Evolutionary conservation across 306 rosid genomes (phyloP).

Genomic region (Cicer chorassanicum): DNA sequence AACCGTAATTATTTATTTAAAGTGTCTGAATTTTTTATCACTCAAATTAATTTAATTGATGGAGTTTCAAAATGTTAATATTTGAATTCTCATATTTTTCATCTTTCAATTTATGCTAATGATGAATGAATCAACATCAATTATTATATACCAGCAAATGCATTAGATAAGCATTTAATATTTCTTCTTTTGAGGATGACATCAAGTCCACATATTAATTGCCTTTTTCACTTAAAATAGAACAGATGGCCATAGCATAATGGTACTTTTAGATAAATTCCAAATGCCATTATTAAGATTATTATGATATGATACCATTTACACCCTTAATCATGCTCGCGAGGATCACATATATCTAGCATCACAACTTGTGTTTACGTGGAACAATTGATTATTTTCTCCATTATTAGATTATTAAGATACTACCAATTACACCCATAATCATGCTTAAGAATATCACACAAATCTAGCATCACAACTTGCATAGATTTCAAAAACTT

Average conservation of each 20-base stretch:
- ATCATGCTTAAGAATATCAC: neutral
- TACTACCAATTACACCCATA: neutral
- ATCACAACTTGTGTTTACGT: neutral
- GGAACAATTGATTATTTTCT: neutral
- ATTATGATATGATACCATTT: slow-evolving; percentile 18
- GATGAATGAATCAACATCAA: slow-evolving; percentile 41
- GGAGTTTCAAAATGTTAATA: slow-evolving; percentile 15
- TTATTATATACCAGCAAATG: slow-evolving; percentile 30
- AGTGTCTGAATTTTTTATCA: too few relatives aligned
- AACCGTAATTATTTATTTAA: too few relatives aligned
- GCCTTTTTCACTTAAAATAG: slow-evolving; percentile 25
- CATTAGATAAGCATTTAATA: slow-evolving; percentile 2
- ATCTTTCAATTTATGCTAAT: slow-evolving; percentile 2
- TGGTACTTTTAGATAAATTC: slow-evolving; percentile 21
- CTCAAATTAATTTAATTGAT: neutral
- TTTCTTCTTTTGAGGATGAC: slow-evolving; percentile 43
- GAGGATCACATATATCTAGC: neutral
- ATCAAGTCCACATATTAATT: slow-evolving; percentile 37
- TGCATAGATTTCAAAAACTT: too few relatives aligned
- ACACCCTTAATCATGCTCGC: slow-evolving; percentile 33
- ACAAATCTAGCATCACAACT: too few relatives aligned
- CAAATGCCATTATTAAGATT: slow-evolving; percentile 28
- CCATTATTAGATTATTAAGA: neutral
- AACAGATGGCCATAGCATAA: slow-evolving; percentile 14
- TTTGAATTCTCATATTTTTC: neutral